Conservation (phyloP, 2,329 filamentous ascomycete genomes). For the Furcasterigmium furcatum region DNA sequence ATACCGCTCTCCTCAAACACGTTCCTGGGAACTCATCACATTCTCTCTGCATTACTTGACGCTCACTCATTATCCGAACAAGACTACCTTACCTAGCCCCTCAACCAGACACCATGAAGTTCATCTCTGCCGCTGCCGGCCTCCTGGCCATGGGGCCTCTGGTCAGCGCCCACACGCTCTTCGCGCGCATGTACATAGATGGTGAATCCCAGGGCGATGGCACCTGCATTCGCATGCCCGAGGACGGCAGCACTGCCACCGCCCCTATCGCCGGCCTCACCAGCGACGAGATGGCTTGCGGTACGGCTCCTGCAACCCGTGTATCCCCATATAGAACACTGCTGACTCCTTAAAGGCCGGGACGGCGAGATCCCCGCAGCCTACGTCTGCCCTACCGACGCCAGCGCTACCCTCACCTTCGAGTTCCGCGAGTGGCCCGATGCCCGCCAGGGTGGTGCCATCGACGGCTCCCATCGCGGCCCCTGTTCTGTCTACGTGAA, state of each 20-base stretch:
- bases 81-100: slow-evolving; percentile 4
- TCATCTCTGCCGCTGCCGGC: slow-evolving; percentile 23
- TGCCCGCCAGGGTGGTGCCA: slow-evolving; percentile 46
- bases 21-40: too few relatives aligned
- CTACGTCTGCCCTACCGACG: slow-evolving; percentile 44
- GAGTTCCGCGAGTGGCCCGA: slow-evolving; percentile 63
- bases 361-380: slow-evolving; percentile 27
- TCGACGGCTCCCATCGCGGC: slow-evolving; percentile 62
- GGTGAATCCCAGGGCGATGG: slow-evolving; percentile 65
- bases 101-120: slow-evolving; percentile 33
- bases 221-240: slow-evolving; percentile 67
- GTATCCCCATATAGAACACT: not conserved
- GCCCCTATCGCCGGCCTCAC: slow-evolving; percentile 54
- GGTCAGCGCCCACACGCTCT: slow-evolving; percentile 55
- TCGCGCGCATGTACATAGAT: slow-evolving; percentile 62
- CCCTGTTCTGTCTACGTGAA: slow-evolving; percentile 75
- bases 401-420: slow-evolving; percentile 59
- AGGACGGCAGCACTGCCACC: slow-evolving; percentile 46
- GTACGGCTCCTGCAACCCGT: slow-evolving; percentile 42
- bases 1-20: too few relatives aligned
- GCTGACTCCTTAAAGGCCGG: slow-evolving; percentile 5
- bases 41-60: too few relatives aligned
- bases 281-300: slow-evolving; percentile 67
- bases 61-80: too few relatives aligned
- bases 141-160: slow-evolving; percentile 30